Percentiles rank a stretch among this genome's conserved stretches.
These are phyloP conservation scores for Diaporthe eres DNA, from an alignment of 2,329 filamentous ascomycete species.

Conservation along the genomic window DNA sequence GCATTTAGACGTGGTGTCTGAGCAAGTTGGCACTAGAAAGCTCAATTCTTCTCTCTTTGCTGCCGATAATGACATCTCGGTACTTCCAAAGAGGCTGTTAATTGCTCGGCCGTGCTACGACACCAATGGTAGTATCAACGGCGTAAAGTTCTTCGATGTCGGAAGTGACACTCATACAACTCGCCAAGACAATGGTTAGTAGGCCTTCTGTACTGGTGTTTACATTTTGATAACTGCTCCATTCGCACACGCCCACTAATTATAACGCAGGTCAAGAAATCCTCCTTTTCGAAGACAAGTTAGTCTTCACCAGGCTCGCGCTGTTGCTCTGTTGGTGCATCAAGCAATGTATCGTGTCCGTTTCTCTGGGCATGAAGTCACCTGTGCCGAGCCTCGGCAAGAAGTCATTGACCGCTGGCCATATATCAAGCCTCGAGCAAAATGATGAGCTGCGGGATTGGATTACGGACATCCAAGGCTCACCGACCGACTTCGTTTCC, in stretches of 20 bases:
- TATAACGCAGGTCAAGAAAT: neutral
- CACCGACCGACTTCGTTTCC: too few species aligned
- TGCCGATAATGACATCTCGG: neutral
- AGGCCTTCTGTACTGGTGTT: neutral
- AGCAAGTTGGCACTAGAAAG: neutral
- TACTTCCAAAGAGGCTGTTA: neutral
- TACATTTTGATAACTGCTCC: too few species aligned
- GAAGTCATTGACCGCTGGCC: too few species aligned
- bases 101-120: conserved; percentile 13
- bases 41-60: neutral
- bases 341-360: neutral
- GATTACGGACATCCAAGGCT: too few species aligned
- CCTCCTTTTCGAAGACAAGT: neutral
- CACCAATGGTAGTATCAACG: neutral
- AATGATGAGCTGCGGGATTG: too few species aligned
- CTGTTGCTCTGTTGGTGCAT: neutral
- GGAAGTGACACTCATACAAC: neutral
- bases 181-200: neutral
- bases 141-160: neutral
- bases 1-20: neutral
- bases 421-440: too few species aligned
- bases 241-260: neutral
- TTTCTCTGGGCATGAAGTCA: neutral
- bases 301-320: neutral
- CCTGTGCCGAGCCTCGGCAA: neutral